These are phyloP conservation scores for Crithidia acanthocephali DNA, from an alignment of 208 protist species.

Conservation along the genomic window DNA sequence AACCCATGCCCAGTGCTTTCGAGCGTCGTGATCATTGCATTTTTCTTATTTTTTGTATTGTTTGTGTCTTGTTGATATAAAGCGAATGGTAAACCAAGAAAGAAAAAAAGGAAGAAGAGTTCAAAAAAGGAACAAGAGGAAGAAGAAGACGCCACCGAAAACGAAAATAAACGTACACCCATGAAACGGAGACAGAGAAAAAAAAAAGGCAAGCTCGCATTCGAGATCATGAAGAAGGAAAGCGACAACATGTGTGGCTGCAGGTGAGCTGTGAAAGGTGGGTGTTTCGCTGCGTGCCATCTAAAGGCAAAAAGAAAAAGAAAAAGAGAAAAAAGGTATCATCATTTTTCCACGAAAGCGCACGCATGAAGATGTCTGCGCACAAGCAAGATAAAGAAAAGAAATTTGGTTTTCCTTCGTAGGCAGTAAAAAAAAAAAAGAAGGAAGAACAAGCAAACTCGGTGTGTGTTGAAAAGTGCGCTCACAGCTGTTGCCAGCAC, in stretches of 20 bases:
- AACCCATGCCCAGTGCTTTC: too few relatives aligned
- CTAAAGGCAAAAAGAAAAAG: constrained; percentile 1
- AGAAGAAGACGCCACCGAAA: background rate
- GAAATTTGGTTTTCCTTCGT: background rate
- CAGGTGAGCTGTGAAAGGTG: too few relatives aligned
- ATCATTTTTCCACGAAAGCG: background rate
- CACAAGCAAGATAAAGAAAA: background rate
- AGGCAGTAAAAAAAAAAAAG: too few relatives aligned
- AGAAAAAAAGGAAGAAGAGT: background rate
- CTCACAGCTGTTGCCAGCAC: too few relatives aligned
- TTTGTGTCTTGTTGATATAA: too few relatives aligned
- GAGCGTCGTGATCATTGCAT: background rate
- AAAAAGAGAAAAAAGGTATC: background rate
- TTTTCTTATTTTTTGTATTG: too few relatives aligned
- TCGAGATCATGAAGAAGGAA: background rate
- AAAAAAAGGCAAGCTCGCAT: background rate
- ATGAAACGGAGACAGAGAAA: background rate
- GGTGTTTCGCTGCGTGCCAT: too few relatives aligned
- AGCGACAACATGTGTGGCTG: background rate
- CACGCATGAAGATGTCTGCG: background rate
- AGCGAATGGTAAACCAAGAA: background rate
- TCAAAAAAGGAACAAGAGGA: background rate
- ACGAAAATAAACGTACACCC: too few relatives aligned
- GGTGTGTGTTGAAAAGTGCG: too few relatives aligned
- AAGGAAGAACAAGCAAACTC: too few relatives aligned